These are phyloP conservation scores for Colletotrichum tropicale DNA, from an alignment of 2,329 filamentous ascomycete genomes.

Conservation along the genomic window DNA sequence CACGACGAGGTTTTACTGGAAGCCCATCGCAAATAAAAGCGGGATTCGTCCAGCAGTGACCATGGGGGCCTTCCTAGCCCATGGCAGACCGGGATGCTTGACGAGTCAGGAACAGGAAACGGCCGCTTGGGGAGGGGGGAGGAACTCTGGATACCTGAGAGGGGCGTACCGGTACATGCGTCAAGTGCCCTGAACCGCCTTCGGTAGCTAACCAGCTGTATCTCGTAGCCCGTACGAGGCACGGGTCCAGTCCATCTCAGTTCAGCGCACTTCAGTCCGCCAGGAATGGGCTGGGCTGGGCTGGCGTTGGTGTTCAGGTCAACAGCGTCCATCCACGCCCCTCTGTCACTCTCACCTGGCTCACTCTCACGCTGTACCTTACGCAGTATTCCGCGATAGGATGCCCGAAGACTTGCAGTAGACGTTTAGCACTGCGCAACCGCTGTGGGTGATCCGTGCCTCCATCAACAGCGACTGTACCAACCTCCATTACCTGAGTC, in stretches of 20 bases:
- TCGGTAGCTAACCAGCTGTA: background rate
- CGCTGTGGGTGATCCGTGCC: background rate
- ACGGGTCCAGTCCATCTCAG: background rate
- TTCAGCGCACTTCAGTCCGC: background rate
- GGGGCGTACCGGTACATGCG: slow-evolving; percentile 17
- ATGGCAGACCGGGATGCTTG: slow-evolving; percentile 7
- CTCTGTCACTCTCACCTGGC: background rate
- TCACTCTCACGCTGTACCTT: background rate
- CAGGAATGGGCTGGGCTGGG: background rate
- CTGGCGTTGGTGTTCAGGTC: background rate
- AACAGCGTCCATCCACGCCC: background rate
- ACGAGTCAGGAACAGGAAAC: slow-evolving; percentile 21
- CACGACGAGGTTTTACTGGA: slow-evolving; percentile 2
- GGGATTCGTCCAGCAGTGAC: slow-evolving; percentile 12
- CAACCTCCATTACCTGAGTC: background rate
- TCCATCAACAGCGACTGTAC: background rate
- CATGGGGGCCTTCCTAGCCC: background rate
- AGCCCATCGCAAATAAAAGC: slow-evolving; percentile 19
- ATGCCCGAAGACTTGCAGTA: background rate
- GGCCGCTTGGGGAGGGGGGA: slow-evolving; percentile 17
- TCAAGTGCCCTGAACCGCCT: background rate
- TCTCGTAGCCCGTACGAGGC: background rate
- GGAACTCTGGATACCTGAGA: background rate
- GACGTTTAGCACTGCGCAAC: background rate
- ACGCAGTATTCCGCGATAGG: background rate